Conservation (phyloP, 768 basidiomycete species). For the Amanita rimosa region DNA sequence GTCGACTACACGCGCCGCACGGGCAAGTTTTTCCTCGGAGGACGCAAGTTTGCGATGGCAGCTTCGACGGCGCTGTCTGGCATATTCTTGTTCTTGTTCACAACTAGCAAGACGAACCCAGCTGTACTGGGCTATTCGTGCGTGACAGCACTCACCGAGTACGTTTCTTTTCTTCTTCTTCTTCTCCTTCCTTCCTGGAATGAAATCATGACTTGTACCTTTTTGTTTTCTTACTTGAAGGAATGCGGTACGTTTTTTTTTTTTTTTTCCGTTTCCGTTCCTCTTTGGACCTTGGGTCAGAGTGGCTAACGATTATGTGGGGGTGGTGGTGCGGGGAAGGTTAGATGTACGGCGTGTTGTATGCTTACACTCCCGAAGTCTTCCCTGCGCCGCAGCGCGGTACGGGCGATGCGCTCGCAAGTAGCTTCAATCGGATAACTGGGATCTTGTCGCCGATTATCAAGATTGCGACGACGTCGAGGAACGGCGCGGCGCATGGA, state of each 20-base stretch:
- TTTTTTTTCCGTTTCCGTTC: too few relatives aligned
- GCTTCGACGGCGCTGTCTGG: conserved; percentile 31
- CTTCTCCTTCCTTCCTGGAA: background rate
- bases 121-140: conserved; percentile 37
- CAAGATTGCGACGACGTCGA: conserved; percentile 31
- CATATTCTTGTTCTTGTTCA: conserved; percentile 41
- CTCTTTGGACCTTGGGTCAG: too few relatives aligned
- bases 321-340: too few relatives aligned
- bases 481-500: conserved; percentile 13
- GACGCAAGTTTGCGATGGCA: conserved; percentile 35
- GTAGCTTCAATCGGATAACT: conserved; percentile 37
- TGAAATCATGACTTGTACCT: background rate
- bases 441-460: conserved; percentile 38
- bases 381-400: conserved; percentile 49
- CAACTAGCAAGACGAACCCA: conserved; percentile 28
- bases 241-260: conserved; percentile 23
- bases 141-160: conserved; percentile 29
- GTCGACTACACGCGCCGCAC: conserved; percentile 30
- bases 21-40: conserved; percentile 14
- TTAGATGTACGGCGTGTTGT: conserved; percentile 43
- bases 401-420: conserved; percentile 37
- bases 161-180: conserved; percentile 12
- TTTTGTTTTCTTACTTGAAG: too few relatives aligned
- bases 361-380: conserved; percentile 47
- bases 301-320: background rate